These are phyloP conservation scores for Hibiscus trionum DNA, from an alignment of 345 rosid species.

Conservation along the genomic window DNA sequence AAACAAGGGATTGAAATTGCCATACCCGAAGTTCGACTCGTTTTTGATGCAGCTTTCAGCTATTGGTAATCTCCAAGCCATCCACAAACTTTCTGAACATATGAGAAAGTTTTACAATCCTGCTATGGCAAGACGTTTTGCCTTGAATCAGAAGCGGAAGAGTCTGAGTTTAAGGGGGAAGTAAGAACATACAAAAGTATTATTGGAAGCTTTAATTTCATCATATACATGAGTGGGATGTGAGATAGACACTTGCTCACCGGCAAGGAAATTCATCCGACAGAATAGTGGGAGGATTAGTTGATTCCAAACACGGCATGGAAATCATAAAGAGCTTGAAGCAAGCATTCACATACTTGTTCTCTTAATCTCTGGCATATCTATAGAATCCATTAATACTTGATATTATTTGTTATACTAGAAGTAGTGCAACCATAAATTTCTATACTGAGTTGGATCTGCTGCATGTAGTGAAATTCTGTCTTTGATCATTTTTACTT, in stretches of 20 bases:
- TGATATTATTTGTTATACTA: neutral
- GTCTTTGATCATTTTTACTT: neutral
- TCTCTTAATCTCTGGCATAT: neutral
- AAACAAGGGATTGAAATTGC: slow-evolving; percentile 57
- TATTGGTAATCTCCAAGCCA: slow-evolving; percentile 59
- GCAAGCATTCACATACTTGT: neutral
- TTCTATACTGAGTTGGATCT: neutral
- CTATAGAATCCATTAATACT: neutral
- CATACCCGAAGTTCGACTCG: slow-evolving; percentile 60
- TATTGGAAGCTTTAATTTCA: neutral
- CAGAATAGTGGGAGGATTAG: neutral
- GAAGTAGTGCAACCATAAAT: neutral
- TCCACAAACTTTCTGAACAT: slow-evolving; percentile 72
- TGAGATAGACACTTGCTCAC: neutral
- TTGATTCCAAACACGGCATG: neutral
- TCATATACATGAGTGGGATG: neutral
- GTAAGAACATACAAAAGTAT: slow-evolving; percentile 10
- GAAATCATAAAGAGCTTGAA: neutral
- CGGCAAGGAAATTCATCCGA: no score
- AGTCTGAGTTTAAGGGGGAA: slow-evolving; percentile 60
- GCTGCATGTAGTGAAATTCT: neutral
- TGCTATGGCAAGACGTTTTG: slow-evolving; percentile 75
- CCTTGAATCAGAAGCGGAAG: slow-evolving; percentile 59
- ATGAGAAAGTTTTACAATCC: slow-evolving; percentile 78
- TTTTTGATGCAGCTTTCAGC: slow-evolving; percentile 70